Percentiles rank a stretch among this genome's conserved stretches.
These are phyloP conservation scores for Monascus ruber DNA, from an alignment of 2,329 filamentous ascomycete species.

Conservation along the genomic window DNA sequence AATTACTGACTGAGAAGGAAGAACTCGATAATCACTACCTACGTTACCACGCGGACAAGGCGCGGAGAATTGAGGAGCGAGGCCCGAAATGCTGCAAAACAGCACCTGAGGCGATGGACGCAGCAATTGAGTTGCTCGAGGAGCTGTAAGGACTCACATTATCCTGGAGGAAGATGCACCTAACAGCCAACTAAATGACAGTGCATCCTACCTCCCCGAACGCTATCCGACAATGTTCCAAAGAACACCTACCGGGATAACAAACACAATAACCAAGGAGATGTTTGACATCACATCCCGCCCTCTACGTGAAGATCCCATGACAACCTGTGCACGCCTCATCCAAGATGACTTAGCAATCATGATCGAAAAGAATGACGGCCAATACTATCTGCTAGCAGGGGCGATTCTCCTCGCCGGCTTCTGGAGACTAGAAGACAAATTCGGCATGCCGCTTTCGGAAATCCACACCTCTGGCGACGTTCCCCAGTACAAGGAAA, in stretches of 20 bases:
- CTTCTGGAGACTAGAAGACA: constrained; percentile 75
- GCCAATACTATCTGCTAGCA: constrained; percentile 69
- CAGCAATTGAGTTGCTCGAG: constrained; percentile 63
- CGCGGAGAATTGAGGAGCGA: constrained; percentile 53
- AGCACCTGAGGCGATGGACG: constrained; percentile 57
- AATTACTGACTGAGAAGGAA: constrained; percentile 9
- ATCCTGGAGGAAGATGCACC: background rate
- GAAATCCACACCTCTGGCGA: constrained; percentile 70
- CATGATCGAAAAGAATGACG: constrained; percentile 66
- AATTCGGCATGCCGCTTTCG: constrained; percentile 65
- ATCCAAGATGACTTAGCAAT: constrained; percentile 74
- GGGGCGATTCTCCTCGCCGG: constrained; percentile 66
- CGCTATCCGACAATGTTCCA: constrained; percentile 63
- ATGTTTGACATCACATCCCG: constrained; percentile 54
- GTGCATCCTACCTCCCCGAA: constrained; percentile 54
- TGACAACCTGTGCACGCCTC: constrained; percentile 60
- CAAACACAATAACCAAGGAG: constrained; percentile 62
- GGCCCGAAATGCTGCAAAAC: constrained; percentile 58
- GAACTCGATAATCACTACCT: constrained; percentile 73
- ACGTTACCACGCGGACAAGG: constrained; percentile 62
- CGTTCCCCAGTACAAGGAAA: constrained; percentile 60
- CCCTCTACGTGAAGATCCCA: constrained; percentile 63
- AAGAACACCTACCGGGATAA: constrained; percentile 52
- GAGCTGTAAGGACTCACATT: constrained; percentile 42
- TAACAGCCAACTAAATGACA: constrained; percentile 7